phyloP scores from a whole-genome alignment of 768 basidiomycete species.

The Cystofilobasidium capitatum region DNA sequence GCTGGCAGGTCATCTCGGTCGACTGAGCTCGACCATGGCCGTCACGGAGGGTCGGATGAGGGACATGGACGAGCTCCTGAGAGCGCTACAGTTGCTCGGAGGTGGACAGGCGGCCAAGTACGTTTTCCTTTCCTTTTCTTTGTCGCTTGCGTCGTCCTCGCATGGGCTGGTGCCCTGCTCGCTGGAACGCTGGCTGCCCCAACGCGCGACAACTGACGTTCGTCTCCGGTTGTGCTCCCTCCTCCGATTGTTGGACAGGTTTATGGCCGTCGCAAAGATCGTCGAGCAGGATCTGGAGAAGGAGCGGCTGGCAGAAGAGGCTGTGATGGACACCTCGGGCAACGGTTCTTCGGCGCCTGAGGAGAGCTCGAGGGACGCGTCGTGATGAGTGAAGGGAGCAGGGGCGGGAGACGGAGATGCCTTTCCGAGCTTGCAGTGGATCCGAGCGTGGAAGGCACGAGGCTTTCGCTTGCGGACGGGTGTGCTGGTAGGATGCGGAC shows the following conservation, averaged over 20 bases:
- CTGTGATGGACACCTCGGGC: no score
- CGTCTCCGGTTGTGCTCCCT: background rate
- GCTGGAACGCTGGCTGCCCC: background rate
- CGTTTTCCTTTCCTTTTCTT: background rate
- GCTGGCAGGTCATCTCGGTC: conserved; percentile 18
- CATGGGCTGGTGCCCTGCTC: background rate
- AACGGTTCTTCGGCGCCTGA: no score
- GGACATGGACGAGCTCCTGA: conserved; percentile 10
- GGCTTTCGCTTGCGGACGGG: no score
- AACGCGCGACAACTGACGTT: no score
- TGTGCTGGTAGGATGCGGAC: no score
- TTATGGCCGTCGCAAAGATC: conserved; percentile 26
- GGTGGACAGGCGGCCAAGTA: conserved; percentile 24
- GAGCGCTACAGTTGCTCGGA: conserved; percentile 19
- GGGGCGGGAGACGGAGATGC: no score
- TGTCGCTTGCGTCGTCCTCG: background rate
- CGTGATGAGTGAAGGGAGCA: no score
- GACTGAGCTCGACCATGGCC: conserved; percentile 6
- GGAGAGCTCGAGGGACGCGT: background rate
- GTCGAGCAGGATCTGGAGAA: conserved; percentile 23
- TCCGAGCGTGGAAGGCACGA: no score
- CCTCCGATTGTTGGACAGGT: conserved; percentile 4
- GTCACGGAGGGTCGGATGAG: conserved; percentile 16
- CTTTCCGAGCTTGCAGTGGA: no score
- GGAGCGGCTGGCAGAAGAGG: conserved; percentile 6